A percentile compares a stretch with the other conserved stretches of the same genome.
Evolutionary conservation across 257 asterid genomes (phyloP).

Genomic region (Catharanthus roseus): DNA sequence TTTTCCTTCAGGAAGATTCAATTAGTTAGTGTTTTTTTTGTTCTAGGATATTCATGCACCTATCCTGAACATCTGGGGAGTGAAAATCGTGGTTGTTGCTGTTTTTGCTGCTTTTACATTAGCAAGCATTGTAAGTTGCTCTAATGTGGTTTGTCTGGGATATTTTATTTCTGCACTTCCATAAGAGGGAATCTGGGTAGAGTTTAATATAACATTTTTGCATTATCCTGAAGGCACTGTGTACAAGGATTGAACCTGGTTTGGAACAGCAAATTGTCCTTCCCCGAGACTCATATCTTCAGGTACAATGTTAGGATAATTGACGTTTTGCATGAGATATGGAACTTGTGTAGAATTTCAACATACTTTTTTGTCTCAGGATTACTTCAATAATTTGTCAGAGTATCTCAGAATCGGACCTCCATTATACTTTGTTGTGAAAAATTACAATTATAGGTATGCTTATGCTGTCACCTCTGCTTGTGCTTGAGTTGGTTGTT

Average conservation of each 20-base stretch:
- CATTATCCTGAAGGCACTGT: conserved; percentile 59
- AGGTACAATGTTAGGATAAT: conserved; percentile 40
- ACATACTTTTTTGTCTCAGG: conserved; percentile 48
- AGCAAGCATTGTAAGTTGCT: conserved; percentile 88
- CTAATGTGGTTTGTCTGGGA: conserved; percentile 3
- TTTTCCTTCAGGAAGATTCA: background rate
- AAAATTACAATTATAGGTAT: conserved; percentile 88
- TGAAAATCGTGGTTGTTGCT: conserved; percentile 67
- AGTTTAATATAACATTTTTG: conserved; percentile 4
- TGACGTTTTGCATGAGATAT: conserved; percentile 12
- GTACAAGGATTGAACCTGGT: conserved; percentile 95
- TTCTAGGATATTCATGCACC: conserved; percentile 89
- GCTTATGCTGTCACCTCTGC: background rate
- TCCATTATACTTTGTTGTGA: conserved; percentile 87
- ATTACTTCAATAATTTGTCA: conserved; percentile 69
- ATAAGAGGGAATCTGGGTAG: conserved; percentile 8
- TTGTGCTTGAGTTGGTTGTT: background rate
- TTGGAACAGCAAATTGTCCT: conserved; percentile 97
- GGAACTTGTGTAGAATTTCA: background rate
- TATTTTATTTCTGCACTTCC: conserved; percentile 7
- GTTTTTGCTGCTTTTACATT: conserved; percentile 73
- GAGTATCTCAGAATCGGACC: conserved; percentile 93
- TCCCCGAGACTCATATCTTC: conserved; percentile 97
- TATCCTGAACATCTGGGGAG: conserved; percentile 75
- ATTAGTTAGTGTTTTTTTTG: conserved; percentile 16